phyloP scores from a whole-genome alignment of 306 rosid species.

The Alnus glutinosa region DNA sequence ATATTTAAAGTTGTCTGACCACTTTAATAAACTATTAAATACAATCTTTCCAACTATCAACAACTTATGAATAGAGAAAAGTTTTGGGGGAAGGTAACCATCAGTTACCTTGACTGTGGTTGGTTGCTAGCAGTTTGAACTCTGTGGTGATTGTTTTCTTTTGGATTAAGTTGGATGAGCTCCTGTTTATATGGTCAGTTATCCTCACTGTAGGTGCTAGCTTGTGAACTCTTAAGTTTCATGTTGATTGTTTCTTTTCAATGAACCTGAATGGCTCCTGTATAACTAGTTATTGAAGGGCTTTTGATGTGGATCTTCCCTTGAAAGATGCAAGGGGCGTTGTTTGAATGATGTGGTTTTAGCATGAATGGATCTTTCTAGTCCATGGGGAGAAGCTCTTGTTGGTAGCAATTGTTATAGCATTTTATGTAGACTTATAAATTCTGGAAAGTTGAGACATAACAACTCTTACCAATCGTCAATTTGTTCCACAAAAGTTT shows the following conservation, averaged over 20 bases:
- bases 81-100: background rate
- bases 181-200: background rate
- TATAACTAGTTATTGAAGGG: background rate
- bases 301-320: background rate
- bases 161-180: background rate
- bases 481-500: conserved; percentile 7
- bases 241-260: background rate
- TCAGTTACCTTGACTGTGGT: background rate
- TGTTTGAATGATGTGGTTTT: background rate
- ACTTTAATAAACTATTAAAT: background rate
- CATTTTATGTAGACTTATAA: conserved; percentile 7
- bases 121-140: background rate
- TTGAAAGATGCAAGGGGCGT: background rate
- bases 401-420: background rate
- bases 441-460: conserved; percentile 5
- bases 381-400: background rate
- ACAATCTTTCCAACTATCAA: background rate
- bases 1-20: background rate
- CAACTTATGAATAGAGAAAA: background rate
- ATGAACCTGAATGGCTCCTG: background rate
- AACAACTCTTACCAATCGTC: conserved; percentile 22
- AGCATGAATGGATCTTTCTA: background rate
- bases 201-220: background rate
- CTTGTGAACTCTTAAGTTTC: background rate
- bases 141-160: background rate